Conservation (phyloP, 148 eudicot species). For the Vaccinium vitisidaea region DNA sequence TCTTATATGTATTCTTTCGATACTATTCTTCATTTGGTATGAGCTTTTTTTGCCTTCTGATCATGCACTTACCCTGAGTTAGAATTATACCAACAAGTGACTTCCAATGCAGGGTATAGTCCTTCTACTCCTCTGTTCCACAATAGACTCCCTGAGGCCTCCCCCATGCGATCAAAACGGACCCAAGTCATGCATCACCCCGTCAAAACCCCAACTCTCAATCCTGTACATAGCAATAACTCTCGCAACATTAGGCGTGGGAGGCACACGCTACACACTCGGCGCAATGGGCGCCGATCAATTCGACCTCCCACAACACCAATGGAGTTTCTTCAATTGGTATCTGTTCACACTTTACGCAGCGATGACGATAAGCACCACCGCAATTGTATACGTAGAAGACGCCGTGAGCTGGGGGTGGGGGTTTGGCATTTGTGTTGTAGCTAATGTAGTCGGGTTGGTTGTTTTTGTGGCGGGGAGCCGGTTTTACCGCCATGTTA, state of each 20-base stretch:
- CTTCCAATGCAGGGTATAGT: neutral
- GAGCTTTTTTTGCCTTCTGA: conserved; percentile 39
- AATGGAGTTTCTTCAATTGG: conserved; percentile 44
- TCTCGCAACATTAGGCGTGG: conserved; percentile 33
- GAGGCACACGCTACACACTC: conserved; percentile 38
- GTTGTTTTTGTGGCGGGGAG: conserved; percentile 31
- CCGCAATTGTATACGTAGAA: conserved; percentile 34
- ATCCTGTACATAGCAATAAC: conserved; percentile 26
- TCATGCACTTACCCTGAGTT: too few species aligned
- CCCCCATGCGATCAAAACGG: conserved; percentile 21
- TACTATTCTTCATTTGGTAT: too few species aligned
- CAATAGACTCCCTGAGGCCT: conserved; percentile 33
- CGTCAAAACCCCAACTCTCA: conserved; percentile 24
- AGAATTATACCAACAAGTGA: too few species aligned
- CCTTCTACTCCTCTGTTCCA: conserved; percentile 22
- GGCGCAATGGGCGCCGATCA: conserved; percentile 50
- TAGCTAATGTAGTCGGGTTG: conserved; percentile 29
- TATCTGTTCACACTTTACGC: conserved; percentile 26
- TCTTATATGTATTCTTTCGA: too few species aligned
- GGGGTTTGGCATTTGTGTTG: conserved; percentile 28
- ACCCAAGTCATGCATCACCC: conserved; percentile 18
- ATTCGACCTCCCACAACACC: conserved; percentile 25
- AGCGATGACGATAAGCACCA: conserved; percentile 22
- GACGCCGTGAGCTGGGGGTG: conserved; percentile 20
- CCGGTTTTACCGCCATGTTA: conserved; percentile 30